Percentiles rank a stretch among this genome's conserved stretches.
Evolutionary conservation across 2,329 filamentous ascomycete species (phyloP).

Genomic region (Neofusicoccum kwambonambiense): DNA sequence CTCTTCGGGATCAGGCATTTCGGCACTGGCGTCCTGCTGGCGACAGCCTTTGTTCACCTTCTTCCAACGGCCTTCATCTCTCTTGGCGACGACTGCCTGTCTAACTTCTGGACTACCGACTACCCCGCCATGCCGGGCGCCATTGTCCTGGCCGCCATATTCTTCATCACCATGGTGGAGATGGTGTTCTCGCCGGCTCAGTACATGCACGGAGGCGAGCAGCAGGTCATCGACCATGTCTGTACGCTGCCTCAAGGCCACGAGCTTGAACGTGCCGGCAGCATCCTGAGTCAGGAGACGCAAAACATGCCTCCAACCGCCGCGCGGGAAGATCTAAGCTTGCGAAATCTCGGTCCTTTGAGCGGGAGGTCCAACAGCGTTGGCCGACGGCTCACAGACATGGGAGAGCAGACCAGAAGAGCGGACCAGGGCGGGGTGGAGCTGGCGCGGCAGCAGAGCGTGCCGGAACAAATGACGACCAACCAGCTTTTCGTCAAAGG

Average conservation of each 20-base stretch:
- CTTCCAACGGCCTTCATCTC: conserved; percentile 40
- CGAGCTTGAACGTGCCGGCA: not conserved
- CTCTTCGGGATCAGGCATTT: conserved; percentile 41
- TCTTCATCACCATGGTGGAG: conserved; percentile 76
- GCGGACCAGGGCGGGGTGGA: not conserved
- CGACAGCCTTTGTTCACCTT: conserved; percentile 41
- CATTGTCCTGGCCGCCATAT: conserved; percentile 39
- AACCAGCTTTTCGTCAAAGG: conserved; percentile 22
- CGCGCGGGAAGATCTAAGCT: not conserved
- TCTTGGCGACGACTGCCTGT: conserved; percentile 39
- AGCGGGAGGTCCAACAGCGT: conserved; percentile 3
- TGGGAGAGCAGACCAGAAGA: not conserved
- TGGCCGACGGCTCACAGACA: not conserved
- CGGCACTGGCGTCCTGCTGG: conserved; percentile 40
- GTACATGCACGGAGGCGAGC: conserved; percentile 43
- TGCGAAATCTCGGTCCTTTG: conserved; percentile 8
- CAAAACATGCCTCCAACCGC: not conserved
- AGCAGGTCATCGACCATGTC: conserved; percentile 57
- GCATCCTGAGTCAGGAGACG: not conserved
- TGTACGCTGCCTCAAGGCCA: not conserved
- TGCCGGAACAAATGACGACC: not conserved
- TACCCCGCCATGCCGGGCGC: conserved; percentile 40
- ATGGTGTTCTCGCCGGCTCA: conserved; percentile 72
- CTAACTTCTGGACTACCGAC: conserved; percentile 37
- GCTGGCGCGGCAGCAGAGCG: conserved; percentile 20